Evolutionary conservation across 2,329 filamentous ascomycete species (phyloP), one percentile per base, ranked within the genome.

Genomic region (Monilinia fructigena): DNA sequence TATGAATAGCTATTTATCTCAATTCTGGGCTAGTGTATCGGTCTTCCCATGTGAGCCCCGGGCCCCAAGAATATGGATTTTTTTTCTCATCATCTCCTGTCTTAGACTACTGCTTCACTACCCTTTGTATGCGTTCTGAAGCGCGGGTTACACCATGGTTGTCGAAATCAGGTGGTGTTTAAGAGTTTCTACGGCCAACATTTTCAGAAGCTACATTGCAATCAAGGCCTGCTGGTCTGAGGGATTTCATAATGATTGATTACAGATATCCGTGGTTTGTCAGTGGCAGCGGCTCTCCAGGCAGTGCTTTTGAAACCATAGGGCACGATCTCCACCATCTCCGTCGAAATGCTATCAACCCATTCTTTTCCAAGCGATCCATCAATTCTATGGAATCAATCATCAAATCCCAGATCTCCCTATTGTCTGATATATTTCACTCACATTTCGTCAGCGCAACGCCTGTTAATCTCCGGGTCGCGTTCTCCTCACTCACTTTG

Each of bases 351-450:
- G 69, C 71, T 5, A 38, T 74, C 35, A 71, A 68, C 38, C 67
- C 68, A 5, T 74, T 72, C 66, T 74, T 74, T 50, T 72, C 68
- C 6, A 71, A 63, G 35, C 66, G 58, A 28, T 69, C 65, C 14
- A 66, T 71, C 12, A 60, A 60, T 3, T 62, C 55, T 3, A 66
- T 71, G 4, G 63, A 73, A 35, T 70, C 71, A 11, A 47, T 70
- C 1, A 72, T 74, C 20, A 47, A 70, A n/a, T 68, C 68, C 16
- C 68, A 66, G 23, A 45, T 73, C 5, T 60, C 67, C 31, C 56
- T 63, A 18, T 23, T 67, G 12, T 59, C 68, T 16, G 28, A 66
- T n/a, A 48, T 69, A 20, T 48, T 71, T 18, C 54, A 53, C 14
- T 61, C 45, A 7, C 67, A 70, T 40, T 56, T 55, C n/a, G 26